phyloP scores from a whole-genome alignment of 176 grass and related monocot species.

The Neostapfia colusana region DNA sequence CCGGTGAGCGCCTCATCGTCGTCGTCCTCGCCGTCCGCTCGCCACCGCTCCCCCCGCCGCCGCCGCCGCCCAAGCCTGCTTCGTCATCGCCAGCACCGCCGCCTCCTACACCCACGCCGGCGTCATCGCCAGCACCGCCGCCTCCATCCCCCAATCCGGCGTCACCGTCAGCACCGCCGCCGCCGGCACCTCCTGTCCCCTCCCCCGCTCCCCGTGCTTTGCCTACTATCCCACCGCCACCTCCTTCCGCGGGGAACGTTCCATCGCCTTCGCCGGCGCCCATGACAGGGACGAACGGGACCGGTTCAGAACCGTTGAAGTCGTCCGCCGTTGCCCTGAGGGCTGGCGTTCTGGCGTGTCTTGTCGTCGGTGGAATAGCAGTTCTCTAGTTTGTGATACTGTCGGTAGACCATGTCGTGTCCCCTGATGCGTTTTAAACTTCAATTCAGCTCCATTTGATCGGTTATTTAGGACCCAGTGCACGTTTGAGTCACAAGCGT shows the following conservation, averaged over 20 bases:
- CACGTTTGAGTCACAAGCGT: background rate
- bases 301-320: background rate
- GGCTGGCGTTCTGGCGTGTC: conserved; percentile 2
- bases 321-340: conserved; percentile 14
- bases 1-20: conserved; percentile 55
- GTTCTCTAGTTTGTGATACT: background rate
- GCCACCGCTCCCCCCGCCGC: background rate
- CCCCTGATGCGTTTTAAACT: background rate
- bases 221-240: background rate
- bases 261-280: background rate
- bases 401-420: background rate
- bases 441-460: background rate
- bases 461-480: background rate
- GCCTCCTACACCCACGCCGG: background rate
- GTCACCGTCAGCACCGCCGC: background rate
- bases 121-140: background rate
- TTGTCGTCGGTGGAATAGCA: background rate
- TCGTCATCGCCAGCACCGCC: background rate
- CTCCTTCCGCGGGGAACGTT: background rate
- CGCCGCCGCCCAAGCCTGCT: background rate
- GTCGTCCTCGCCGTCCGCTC: conserved; percentile 56
- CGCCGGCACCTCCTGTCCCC: background rate
- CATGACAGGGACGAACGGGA: background rate
- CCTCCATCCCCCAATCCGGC: background rate
- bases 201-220: background rate